Evolutionary conservation across 129 eudicot species (phyloP), one percentile per base, ranked within the genome.

Genomic region (Escallonia herrerae): DNA sequence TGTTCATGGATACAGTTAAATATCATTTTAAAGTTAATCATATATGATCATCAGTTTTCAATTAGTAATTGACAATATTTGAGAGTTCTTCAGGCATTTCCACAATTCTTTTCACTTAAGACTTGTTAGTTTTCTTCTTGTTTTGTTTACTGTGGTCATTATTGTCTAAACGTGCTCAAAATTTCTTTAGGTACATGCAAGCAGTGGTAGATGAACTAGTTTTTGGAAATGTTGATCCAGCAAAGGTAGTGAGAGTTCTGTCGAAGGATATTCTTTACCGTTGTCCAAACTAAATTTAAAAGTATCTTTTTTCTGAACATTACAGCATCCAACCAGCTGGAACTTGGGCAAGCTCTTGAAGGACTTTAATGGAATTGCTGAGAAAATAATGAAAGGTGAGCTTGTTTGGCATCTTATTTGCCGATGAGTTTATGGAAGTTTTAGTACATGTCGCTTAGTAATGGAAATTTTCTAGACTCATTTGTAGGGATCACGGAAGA

Each of bases 171-270:
- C 56, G 50, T 40, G 50, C 41, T 64, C 40, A 40, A 7, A 53
- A 40, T 48, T 80, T 75, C 54, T 68, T 48, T 69, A 94, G 99
- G 87, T 86, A 94, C 86, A 94, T 94, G 99, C 99, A 94, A 76
- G 99, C 99, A 66, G 99, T 89, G 68, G 87, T 81, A 51, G 90
- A 90, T 73, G 99, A 94, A 82, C 74, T 89, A 66, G 67, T 94
- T 60, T 64, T 86, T 66, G 82, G 70, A 72, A 83, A 86, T 79
- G 94, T 75, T 72, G 75, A 86, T 80, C 87, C 97, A 9, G 41
- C 74, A 37, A 94, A 86, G 95, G 97, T 94, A 76, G 51, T 61
- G 41, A 11, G 50, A 54, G n/a, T 15, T 67, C 60, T 69, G 6
- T 40, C 68, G 51, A 40, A 60, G 14, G 14, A 56, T 40, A 60